phyloP scores from a whole-genome alignment of 495 filamentous ascomycete genomes.

The Stereocaulon alpinum region DNA sequence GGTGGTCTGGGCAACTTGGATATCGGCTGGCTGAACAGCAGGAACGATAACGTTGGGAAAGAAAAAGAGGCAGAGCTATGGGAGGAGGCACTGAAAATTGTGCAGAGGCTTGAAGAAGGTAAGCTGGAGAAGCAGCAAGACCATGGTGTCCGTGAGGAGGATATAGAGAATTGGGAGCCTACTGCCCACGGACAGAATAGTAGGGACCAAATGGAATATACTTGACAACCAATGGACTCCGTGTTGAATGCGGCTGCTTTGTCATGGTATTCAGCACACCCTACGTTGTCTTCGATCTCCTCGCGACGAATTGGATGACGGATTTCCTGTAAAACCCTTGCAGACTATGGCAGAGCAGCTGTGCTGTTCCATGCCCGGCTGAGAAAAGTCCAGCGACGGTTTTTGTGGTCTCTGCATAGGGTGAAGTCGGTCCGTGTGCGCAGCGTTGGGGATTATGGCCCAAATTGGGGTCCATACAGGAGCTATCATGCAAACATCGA shows the following conservation, averaged over 20 bases:
- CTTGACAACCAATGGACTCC: background rate
- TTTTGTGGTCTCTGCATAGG: no score
- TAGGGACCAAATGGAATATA: background rate
- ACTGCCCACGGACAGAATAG: background rate
- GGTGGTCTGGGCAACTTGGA: conserved; percentile 56
- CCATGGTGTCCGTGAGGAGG: background rate
- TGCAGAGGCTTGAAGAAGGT: conserved; percentile 18
- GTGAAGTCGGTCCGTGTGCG: no score
- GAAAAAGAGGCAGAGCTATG: conserved; percentile 74
- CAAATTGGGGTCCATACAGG: background rate
- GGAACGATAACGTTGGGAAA: conserved; percentile 62
- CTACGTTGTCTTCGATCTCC: background rate
- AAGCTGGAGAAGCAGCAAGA: background rate
- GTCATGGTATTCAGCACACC: background rate
- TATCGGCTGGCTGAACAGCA: conserved; percentile 75
- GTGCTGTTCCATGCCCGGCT: no score
- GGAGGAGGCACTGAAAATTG: conserved; percentile 45
- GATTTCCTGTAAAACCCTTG: no score
- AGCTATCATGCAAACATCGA: background rate
- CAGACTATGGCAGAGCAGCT: no score
- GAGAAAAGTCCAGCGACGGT: no score
- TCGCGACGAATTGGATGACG: no score
- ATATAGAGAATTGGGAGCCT: background rate
- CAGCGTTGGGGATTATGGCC: background rate
- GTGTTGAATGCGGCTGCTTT: background rate